These are phyloP conservation scores for Leccinum pachyderme DNA, from an alignment of 1,284 basidiomycete genomes.

Conservation along the genomic window DNA sequence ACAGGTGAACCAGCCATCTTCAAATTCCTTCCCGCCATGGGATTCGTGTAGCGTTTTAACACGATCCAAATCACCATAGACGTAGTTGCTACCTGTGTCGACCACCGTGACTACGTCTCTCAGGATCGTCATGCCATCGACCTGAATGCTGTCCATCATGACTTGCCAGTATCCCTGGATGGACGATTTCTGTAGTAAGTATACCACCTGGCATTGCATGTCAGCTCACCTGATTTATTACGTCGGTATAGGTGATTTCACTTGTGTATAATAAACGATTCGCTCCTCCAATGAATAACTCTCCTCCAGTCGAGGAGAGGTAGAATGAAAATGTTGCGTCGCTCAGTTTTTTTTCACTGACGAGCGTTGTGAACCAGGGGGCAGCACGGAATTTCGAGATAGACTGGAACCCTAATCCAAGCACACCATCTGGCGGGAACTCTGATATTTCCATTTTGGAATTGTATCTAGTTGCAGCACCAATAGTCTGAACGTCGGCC, in stretches of 20 bases:
- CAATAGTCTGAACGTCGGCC: neutral
- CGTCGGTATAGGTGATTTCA: neutral
- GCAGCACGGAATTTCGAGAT: neutral
- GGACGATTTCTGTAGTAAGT: neutral
- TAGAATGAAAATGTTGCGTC: neutral
- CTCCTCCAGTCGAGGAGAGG: neutral
- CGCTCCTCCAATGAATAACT: neutral
- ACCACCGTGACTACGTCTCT: neutral
- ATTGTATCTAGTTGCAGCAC: neutral
- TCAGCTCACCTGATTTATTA: neutral
- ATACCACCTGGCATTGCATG: neutral
- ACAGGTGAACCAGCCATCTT: neutral
- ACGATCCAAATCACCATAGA: neutral
- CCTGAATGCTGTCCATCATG: neutral
- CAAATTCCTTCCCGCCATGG: neutral
- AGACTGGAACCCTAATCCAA: neutral
- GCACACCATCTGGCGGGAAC: neutral
- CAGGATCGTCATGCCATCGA: neutral
- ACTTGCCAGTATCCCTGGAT: neutral
- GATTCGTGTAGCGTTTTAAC: neutral
- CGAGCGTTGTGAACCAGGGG: neutral
- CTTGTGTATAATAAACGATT: neutral
- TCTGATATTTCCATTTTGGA: neutral
- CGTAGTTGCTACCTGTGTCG: neutral
- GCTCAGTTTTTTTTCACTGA: neutral